These are phyloP conservation scores for Aspergillus tanneri DNA, from an alignment of 2,329 filamentous ascomycete genomes.

Conservation along the genomic window DNA sequence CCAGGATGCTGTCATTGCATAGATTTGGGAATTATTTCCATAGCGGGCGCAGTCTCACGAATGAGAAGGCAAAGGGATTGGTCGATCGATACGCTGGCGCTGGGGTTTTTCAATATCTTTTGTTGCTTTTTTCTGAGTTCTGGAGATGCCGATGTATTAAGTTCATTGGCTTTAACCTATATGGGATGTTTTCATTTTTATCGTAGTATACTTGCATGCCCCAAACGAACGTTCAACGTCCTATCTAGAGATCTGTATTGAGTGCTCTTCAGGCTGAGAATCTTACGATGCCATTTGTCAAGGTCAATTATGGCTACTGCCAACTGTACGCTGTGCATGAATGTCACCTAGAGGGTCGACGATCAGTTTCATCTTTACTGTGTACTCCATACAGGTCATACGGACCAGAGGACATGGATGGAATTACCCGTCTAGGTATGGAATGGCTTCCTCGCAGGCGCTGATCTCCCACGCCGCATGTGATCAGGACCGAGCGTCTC, in stretches of 20 bases:
- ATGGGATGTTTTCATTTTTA: slow-evolving; percentile 28
- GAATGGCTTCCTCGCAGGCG: too few species aligned
- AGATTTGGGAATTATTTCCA: slow-evolving; percentile 40
- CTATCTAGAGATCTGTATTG: slow-evolving; percentile 26
- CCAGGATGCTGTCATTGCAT: slow-evolving; percentile 41
- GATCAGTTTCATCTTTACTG: too few species aligned
- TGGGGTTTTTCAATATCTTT: slow-evolving; percentile 18
- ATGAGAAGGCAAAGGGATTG: slow-evolving; percentile 21
- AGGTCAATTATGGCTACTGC: too few species aligned
- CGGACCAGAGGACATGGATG: too few species aligned
- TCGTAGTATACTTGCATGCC: slow-evolving; percentile 30
- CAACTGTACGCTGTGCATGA: too few species aligned
- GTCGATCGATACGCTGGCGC: slow-evolving; percentile 30
- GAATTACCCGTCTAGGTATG: too few species aligned
- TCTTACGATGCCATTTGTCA: slow-evolving; percentile 31
- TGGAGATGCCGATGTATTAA: slow-evolving; percentile 20
- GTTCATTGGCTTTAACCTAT: slow-evolving; percentile 19
- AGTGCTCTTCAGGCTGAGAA: slow-evolving; percentile 34
- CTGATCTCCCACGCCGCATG: too few species aligned
- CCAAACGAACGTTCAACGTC: slow-evolving; percentile 21
- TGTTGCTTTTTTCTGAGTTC: slow-evolving; percentile 16
- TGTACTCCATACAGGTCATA: too few species aligned
- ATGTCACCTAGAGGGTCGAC: too few species aligned
- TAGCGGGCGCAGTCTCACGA: slow-evolving; percentile 10
- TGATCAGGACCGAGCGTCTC: too few species aligned